Evolutionary conservation across 2,329 filamentous ascomycete genomes (phyloP).

Genomic region (Fusarium dlaminii): DNA sequence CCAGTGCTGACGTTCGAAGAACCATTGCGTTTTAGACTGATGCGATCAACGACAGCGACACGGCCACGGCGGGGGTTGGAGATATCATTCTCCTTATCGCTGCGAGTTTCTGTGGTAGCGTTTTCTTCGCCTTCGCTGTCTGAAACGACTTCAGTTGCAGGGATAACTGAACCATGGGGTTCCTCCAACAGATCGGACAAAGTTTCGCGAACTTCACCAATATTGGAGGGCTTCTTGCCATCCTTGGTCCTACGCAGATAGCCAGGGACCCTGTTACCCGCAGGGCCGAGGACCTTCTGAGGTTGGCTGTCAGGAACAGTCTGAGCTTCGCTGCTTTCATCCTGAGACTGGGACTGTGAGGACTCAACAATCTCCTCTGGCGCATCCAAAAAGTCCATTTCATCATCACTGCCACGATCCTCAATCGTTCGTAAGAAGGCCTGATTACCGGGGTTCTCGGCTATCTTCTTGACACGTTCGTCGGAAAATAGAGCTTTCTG

Average conservation of each 20-base stretch:
- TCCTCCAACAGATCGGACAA: constrained; percentile 86
- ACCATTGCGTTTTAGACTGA: constrained; percentile 70
- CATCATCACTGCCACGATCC: constrained; percentile 79
- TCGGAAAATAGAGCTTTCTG: constrained; percentile 87
- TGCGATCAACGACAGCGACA: constrained; percentile 73
- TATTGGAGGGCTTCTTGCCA: constrained; percentile 74
- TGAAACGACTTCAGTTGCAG: constrained; percentile 50
- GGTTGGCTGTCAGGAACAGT: constrained; percentile 64
- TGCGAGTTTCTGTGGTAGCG: constrained; percentile 34
- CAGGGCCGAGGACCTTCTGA: constrained; percentile 49
- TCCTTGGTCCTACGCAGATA: constrained; percentile 69
- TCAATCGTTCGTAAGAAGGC: constrained; percentile 93
- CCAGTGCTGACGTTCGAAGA: constrained; percentile 49
- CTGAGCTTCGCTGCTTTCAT: constrained; percentile 45
- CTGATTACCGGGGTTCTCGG: constrained; percentile 85
- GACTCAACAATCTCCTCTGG: constrained; percentile 44
- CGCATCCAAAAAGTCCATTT: constrained; percentile 77
- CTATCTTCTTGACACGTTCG: constrained; percentile 90
- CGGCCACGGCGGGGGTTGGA: constrained; percentile 50
- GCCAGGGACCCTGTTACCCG: constrained; percentile 64
- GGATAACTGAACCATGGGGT: constrained; percentile 61
- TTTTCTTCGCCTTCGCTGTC: constrained; percentile 55
- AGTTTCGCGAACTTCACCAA: constrained; percentile 84
- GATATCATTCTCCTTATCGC: constrained; percentile 62
- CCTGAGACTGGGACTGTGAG: constrained; percentile 48